These are phyloP conservation scores for Paramecium caudatum DNA, from an alignment of 73 alveolate genomes.

Conservation along the genomic window DNA sequence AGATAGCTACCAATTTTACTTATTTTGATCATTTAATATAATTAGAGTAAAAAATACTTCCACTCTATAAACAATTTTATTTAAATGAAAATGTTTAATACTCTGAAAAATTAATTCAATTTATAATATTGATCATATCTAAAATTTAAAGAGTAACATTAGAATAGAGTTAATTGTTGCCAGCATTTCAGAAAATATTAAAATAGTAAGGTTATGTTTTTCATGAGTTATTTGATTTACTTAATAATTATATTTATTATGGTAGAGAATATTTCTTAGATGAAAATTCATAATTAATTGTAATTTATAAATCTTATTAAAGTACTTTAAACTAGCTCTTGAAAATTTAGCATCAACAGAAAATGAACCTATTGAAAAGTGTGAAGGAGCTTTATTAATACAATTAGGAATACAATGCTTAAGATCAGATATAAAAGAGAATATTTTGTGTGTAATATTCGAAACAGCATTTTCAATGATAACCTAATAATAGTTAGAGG, in stretches of 20 bases:
- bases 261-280: conserved; percentile 16
- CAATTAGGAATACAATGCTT: conserved; percentile 26
- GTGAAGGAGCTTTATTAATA: conserved; percentile 16
- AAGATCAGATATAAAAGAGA: background rate
- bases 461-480: background rate
- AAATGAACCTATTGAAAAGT: background rate
- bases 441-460: background rate
- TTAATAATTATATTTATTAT: conserved; percentile 1
- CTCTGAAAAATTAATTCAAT: background rate
- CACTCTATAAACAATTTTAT: background rate
- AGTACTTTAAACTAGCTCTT: conserved; percentile 17
- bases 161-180: background rate
- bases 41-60: background rate
- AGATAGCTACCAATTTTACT: background rate
- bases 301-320: background rate
- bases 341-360: background rate
- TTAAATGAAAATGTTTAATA: background rate
- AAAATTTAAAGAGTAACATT: conserved; percentile 17
- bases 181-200: background rate
- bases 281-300: conserved; percentile 8
- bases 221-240: background rate
- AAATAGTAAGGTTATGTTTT: background rate
- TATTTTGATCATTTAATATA: background rate
- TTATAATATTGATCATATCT: background rate
- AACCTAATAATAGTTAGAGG: background rate